Percentiles rank a stretch among this genome's conserved stretches.
These are phyloP conservation scores for Boletus eberwhitei DNA, from an alignment of 768 basidiomycete species.

Conservation along the genomic window DNA sequence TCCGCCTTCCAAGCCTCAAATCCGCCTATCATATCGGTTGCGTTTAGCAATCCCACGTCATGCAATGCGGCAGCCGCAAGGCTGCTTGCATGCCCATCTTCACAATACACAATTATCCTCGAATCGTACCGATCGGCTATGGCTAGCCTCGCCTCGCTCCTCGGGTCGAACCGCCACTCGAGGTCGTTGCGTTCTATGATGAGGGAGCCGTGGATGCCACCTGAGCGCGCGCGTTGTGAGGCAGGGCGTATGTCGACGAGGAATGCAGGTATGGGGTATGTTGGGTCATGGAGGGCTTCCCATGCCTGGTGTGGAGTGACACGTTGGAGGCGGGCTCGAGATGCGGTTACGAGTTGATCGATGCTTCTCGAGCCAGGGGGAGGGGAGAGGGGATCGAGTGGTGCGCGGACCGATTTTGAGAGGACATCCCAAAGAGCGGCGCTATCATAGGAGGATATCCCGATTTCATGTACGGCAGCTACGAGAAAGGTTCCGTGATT, in stretches of 20 bases:
- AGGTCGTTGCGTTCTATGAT: slow-evolving; percentile 73
- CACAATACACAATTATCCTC: slow-evolving; percentile 69
- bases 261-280: slow-evolving; percentile 58
- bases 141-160: slow-evolving; percentile 51
- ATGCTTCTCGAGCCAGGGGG: slow-evolving; percentile 66
- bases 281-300: slow-evolving; percentile 52
- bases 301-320: slow-evolving; percentile 59
- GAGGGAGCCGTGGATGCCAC: slow-evolving; percentile 64
- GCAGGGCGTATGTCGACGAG: slow-evolving; percentile 76
- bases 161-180: slow-evolving; percentile 80
- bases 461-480: slow-evolving; percentile 53
- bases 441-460: slow-evolving; percentile 55
- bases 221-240: slow-evolving; percentile 53
- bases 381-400: slow-evolving; percentile 58
- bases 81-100: slow-evolving; percentile 70
- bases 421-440: slow-evolving; percentile 68
- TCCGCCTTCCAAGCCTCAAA: slow-evolving; percentile 69
- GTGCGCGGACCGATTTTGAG: slow-evolving; percentile 55
- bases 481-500: slow-evolving; percentile 36
- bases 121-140: slow-evolving; percentile 77
- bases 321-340: slow-evolving; percentile 63
- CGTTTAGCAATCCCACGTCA: slow-evolving; percentile 66
- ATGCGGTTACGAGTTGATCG: slow-evolving; percentile 51
- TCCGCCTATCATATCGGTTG: slow-evolving; percentile 77
- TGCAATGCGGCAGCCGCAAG: slow-evolving; percentile 69